Base-by-base conservation (phyloP, 805 yeast species). In the Starmerella riodocensis region DNA sequence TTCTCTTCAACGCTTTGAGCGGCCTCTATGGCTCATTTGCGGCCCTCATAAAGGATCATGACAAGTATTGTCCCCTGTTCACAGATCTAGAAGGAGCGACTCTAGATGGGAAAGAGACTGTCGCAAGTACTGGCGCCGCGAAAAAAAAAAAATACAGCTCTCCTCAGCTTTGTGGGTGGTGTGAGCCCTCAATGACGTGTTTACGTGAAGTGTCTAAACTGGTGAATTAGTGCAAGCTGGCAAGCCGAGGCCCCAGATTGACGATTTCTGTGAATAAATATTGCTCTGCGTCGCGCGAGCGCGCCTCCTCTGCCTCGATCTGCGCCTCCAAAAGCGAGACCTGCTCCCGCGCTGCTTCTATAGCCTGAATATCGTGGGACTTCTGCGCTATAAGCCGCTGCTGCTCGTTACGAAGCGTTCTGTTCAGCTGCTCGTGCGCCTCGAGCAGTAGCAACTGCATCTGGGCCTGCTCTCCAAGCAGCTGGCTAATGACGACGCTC, bases 201-300 rank as follows among this genome's bases (percentile, higher is more conserved):
- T n/a, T n/a, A n/a, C n/a, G n/a, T n/a, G 24, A 9, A 6, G 24
- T 9, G 9, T 22, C 9, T 25, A 13, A n/a, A 18, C 9, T 8
- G 8, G 4, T 7, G 8, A 27, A 29, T 12, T 16, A 29, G 20
- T 29, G 9, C 13, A 39, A 27, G 22, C n/a, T n/a, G n/a, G n/a
- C n/a, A n/a, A n/a, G n/a, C n/a, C 38, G 39, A 20, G 42, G 36
- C 17, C 36, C 40, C 29, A 41, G 31, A 19, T 30, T 13, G 25
- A 27, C 26, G 23, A 36, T 32, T 21, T 36, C 35, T 27, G 34
- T 32, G 27, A 33, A 32, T 32, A 41, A 25, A 22, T 25, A 30
- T 7, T 13, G 2, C 21, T 41, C 40, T 8, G 28, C 32, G 16
- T 5, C n/a, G n/a, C n/a, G 28, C 13, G 28, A 12, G 14, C n/a